These are phyloP conservation scores for Fraxinus baroniana DNA, from an alignment of 305 asterid genomes.

Conservation along the genomic window DNA sequence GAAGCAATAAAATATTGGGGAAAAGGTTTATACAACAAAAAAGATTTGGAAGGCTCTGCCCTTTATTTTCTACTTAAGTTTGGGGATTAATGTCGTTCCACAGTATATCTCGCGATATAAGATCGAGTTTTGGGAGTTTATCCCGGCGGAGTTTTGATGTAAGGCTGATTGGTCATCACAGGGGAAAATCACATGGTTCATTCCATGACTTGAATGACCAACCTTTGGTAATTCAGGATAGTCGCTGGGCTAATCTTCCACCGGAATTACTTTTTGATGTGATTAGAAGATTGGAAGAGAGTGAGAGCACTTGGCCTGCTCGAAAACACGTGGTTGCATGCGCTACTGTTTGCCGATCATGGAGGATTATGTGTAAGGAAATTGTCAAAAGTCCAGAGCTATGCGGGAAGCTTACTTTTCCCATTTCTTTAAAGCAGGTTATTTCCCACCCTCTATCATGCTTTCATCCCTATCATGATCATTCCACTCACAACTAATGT, in stretches of 20 bases:
- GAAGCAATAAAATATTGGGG: background rate
- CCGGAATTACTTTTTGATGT: slow-evolving; percentile 88
- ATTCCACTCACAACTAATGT: background rate
- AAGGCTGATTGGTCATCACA: slow-evolving; percentile 62
- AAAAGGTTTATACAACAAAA: slow-evolving; percentile 12
- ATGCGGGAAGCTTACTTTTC: slow-evolving; percentile 91
- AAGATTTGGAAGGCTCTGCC: slow-evolving; percentile 20
- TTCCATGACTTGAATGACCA: slow-evolving; percentile 62
- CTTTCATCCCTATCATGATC: background rate
- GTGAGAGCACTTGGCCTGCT: slow-evolving; percentile 89
- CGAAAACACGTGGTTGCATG: slow-evolving; percentile 86
- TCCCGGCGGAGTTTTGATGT: slow-evolving; percentile 82
- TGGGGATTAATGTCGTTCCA: slow-evolving; percentile 73
- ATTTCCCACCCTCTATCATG: background rate
- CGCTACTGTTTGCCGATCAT: slow-evolving; percentile 85
- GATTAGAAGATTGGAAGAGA: slow-evolving; percentile 86
- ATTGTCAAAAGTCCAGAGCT: slow-evolving; percentile 73
- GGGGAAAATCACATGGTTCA: slow-evolving; percentile 82
- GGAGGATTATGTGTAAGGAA: slow-evolving; percentile 92
- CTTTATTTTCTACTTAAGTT: slow-evolving; percentile 26
- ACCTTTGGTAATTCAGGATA: slow-evolving; percentile 62
- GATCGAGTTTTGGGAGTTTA: slow-evolving; percentile 83
- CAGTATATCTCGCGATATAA: slow-evolving; percentile 81
- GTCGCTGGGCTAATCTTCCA: slow-evolving; percentile 93
- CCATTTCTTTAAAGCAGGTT: slow-evolving; percentile 93